A percentile compares a stretch with the other conserved stretches of the same genome.
These are phyloP conservation scores for Cladosporium sp. DNA, from an alignment of 2,329 filamentous ascomycete genomes.

Conservation along the genomic window DNA sequence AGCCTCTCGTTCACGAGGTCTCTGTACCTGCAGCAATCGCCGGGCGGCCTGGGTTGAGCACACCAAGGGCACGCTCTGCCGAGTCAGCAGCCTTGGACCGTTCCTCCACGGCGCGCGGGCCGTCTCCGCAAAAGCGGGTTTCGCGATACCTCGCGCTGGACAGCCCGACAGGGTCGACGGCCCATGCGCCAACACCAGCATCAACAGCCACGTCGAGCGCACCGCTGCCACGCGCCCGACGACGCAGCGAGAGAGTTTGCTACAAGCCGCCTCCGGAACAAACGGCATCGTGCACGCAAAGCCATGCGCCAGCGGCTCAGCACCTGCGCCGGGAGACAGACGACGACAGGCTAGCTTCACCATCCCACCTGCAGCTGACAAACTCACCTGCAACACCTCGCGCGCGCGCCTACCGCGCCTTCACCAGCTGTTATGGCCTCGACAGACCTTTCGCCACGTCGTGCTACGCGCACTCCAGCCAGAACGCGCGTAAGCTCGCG, in stretches of 20 bases:
- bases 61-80: too few relatives aligned
- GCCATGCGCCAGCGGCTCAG: conserved; percentile 9
- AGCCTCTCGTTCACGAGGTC: neutral
- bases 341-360: neutral
- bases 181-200: neutral
- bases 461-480: conserved; percentile 25
- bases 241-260: neutral
- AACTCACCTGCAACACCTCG: conserved; percentile 15
- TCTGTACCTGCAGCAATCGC: neutral
- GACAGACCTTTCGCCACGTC: conserved; percentile 21
- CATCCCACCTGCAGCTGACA: conserved; percentile 20
- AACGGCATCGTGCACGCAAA: neutral
- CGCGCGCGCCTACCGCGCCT: neutral
- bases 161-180: neutral
- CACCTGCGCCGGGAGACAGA: conserved; percentile 5
- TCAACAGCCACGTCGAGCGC: neutral
- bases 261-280: neutral
- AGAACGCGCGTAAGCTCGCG: conserved; percentile 22
- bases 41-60: too few relatives aligned
- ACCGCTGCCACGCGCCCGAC: neutral
- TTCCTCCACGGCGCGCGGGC: too few relatives aligned
- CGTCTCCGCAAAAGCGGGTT: too few relatives aligned
- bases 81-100: too few relatives aligned
- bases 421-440: conserved; percentile 20
- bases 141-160: too few relatives aligned